Base-by-base conservation (phyloP, 1,139 yeast species). In the Meyerozyma smithsonii region DNA sequence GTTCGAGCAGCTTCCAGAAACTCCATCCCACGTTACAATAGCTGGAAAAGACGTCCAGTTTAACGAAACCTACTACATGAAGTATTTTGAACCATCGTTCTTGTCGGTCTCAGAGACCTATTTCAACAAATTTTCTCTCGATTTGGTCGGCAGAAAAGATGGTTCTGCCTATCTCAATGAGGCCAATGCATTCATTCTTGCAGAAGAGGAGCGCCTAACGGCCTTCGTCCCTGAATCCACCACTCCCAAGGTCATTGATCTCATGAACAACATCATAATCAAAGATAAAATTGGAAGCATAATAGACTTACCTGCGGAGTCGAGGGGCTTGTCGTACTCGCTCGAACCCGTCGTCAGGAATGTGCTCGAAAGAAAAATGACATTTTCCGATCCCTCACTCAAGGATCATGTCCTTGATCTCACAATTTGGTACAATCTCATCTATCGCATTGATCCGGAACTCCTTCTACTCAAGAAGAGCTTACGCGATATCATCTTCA, bases 81-180 rank as follows among this genome's bases (percentile, higher is more conserved):
- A 70, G 19, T 72, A 67, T 35, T 86, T 89, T 57, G 96, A 88
- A 50, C 87, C 87, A 0, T 62, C 59, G 38, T 73, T 87, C 39
- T 56, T 86, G 35, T 53, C 68, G 4, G 72, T 71, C 18, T 77
- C 94, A 0, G 74, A 72, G 42, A 58, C 61, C 1, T 87, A 75
- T 55, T 90, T 84, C 55, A 55, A 63, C 17, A 54, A 55, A 6
- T 66, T 78, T 17, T 71, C 83, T 0, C 59, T 53, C 6, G 74
- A 71, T n/a, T 57, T 73, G 28, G 47, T 74, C 21, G 58, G 61
- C 4, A 55, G 62, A 12, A 62, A 63, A 16, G 65, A 70, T 41
- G 85, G 87, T 0, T 55, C 79, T 0, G 62, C 72, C 3, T 84
- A 83, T 51, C 57, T 88, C 35, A 64, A 66, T n/a, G 74, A 69